Evolutionary conservation across 495 filamentous ascomycete genomes (phyloP).

Genomic region (Talaromyces liani): DNA sequence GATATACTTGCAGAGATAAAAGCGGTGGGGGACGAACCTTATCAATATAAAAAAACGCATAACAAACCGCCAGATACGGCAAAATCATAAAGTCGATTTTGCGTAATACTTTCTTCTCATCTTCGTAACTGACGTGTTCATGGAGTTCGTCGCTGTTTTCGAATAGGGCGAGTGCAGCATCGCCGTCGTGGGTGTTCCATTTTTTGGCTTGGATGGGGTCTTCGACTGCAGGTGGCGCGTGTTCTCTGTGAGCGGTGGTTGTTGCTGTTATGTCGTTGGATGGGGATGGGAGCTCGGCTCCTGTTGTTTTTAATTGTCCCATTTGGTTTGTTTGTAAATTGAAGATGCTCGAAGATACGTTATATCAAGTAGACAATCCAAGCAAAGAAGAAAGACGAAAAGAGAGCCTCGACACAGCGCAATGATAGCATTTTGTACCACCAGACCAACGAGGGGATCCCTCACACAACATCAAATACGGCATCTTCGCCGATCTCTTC

Average conservation of each 20-base stretch:
- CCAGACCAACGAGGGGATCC: background rate
- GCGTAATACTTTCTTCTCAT: slow-evolving; percentile 41
- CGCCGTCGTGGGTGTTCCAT: slow-evolving; percentile 32
- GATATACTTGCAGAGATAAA: slow-evolving; percentile 12
- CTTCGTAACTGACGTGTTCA: slow-evolving; percentile 23
- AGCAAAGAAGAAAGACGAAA: background rate
- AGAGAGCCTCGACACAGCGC: background rate
- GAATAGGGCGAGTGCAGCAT: slow-evolving; percentile 40
- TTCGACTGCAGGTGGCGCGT: background rate
- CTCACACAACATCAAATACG: background rate
- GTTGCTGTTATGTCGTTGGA: background rate
- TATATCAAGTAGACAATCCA: background rate
- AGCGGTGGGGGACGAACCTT: slow-evolving; percentile 29
- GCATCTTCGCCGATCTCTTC: background rate
- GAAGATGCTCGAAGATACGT: too few relatives aligned
- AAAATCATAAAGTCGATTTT: slow-evolving; percentile 50
- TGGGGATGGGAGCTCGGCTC: background rate
- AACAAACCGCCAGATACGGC: slow-evolving; percentile 47
- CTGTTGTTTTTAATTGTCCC: background rate
- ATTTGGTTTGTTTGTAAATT: too few relatives aligned
- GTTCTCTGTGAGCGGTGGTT: background rate
- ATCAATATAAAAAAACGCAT: slow-evolving; percentile 55
- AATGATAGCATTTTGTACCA: background rate
- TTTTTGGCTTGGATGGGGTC: slow-evolving; percentile 13
- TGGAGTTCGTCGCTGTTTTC: slow-evolving; percentile 31